Evolutionary conservation across 169 alveolate species (phyloP).

Genomic region (Plasmodium gallinaceum): DNA sequence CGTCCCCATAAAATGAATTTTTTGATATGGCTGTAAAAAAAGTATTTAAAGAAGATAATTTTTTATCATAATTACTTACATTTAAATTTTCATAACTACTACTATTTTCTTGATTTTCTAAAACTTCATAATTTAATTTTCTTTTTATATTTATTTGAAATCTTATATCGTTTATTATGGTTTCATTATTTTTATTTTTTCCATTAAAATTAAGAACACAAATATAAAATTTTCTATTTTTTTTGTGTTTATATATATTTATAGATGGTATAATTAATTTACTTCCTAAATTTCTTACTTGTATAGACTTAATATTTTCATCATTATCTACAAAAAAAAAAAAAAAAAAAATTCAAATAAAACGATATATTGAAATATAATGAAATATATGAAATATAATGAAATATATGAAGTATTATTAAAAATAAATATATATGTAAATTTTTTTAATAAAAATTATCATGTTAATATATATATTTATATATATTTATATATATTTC

Average conservation of each 20-base stretch:
- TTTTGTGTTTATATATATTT: constrained; percentile 29
- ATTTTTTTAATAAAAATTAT: background rate
- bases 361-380: background rate
- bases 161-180: constrained; percentile 35
- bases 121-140: constrained; percentile 17
- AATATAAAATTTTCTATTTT: constrained; percentile 20
- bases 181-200: constrained; percentile 43
- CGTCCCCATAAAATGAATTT: background rate
- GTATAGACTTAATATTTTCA: constrained; percentile 10
- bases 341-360: background rate
- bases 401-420: background rate
- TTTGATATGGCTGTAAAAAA: constrained; percentile 32
- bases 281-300: constrained; percentile 44
- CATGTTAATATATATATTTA: background rate
- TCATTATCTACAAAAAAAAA: constrained; percentile 13
- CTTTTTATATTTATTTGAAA: constrained; percentile 49
- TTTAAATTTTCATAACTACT: constrained; percentile 24
- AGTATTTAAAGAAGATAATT: constrained; percentile 27
- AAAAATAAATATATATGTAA: background rate
- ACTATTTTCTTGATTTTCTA: constrained; percentile 12
- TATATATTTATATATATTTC: background rate
- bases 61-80: background rate
- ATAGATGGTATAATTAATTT: constrained; percentile 26
- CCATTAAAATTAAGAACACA: constrained; percentile 30
- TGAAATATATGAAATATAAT: background rate